Conservation (phyloP, 805 yeast genomes). For the Candida pseudoglaebosa region DNA sequence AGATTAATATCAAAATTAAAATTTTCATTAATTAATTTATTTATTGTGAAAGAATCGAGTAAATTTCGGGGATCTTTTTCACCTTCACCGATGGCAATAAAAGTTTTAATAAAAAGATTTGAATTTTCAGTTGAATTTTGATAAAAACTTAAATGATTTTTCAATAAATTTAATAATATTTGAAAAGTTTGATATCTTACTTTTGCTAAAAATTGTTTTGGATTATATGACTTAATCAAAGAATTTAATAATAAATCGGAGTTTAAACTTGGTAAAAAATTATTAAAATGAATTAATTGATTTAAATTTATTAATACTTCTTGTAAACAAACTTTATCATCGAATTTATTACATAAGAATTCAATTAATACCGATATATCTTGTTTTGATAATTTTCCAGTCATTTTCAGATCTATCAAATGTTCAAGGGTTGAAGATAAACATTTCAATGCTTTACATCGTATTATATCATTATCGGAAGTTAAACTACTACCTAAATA, state of each 20-base stretch:
- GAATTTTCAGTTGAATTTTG: constrained; percentile 17
- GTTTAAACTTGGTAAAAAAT: constrained; percentile 30
- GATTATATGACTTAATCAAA: constrained; percentile 42
- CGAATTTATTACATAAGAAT: constrained; percentile 64
- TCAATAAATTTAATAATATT: constrained; percentile 38
- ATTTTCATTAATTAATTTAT: constrained; percentile 40
- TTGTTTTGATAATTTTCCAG: constrained; percentile 31
- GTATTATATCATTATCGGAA: constrained; percentile 49
- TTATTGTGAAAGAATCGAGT: constrained; percentile 61
- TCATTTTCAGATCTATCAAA: constrained; percentile 14
- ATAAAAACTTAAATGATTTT: constrained; percentile 20
- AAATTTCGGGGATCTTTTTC: constrained; percentile 95
- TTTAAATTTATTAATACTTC: constrained; percentile 53
- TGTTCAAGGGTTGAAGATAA: constrained; percentile 32
- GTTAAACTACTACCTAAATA: constrained; percentile 60
- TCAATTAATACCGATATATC: constrained; percentile 49
- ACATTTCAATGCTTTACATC: constrained; percentile 46
- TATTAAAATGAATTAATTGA: constrained; percentile 50
- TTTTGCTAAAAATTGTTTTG: constrained; percentile 57
- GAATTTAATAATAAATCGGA: constrained; percentile 33
- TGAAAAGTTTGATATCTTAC: constrained; percentile 58
- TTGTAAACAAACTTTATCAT: constrained; percentile 53
- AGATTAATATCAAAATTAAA: constrained; percentile 26
- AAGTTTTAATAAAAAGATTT: constrained; percentile 50
- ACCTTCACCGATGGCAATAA: constrained; percentile 68